Conservation (phyloP, 2,329 filamentous ascomycete species). For the Plenodomus biglobosus region DNA sequence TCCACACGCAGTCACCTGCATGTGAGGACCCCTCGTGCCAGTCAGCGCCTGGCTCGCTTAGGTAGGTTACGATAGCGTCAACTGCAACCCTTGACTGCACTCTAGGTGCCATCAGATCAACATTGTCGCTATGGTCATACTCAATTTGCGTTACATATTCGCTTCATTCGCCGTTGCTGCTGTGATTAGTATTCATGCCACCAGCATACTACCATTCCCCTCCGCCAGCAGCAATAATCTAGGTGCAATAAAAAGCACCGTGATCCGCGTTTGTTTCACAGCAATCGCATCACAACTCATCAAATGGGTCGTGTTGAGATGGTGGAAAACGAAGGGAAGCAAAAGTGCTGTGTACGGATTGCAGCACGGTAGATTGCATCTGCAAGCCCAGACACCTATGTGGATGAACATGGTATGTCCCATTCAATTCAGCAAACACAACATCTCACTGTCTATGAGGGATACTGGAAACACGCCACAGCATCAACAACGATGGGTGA, state of each 20-base stretch:
- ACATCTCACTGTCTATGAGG: neutral
- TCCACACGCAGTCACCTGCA: too few species aligned
- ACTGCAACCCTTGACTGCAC: too few species aligned
- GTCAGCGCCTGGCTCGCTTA: too few species aligned
- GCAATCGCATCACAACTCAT: neutral
- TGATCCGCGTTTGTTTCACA: neutral
- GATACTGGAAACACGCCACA: conserved; percentile 54
- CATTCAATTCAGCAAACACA: neutral
- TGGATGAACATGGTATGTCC: conserved; percentile 61
- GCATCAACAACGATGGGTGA: conserved; percentile 35
- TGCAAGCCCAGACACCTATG: conserved; percentile 54
- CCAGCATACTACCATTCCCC: neutral
- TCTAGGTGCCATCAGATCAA: too few species aligned
- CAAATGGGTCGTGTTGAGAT: neutral
- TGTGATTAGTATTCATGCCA: neutral
- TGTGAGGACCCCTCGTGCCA: too few species aligned
- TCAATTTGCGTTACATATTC: too few species aligned
- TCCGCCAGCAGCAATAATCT: neutral
- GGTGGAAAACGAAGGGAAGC: neutral
- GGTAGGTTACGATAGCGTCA: too few species aligned
- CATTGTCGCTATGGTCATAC: too few species aligned
- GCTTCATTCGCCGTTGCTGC: too few species aligned
- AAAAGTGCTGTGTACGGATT: conserved; percentile 48
- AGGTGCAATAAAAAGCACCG: neutral
- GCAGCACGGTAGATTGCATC: conserved; percentile 59